phyloP scores from a whole-genome alignment of 164 flowering plant genomes.

The Taxillus chinensis region DNA sequence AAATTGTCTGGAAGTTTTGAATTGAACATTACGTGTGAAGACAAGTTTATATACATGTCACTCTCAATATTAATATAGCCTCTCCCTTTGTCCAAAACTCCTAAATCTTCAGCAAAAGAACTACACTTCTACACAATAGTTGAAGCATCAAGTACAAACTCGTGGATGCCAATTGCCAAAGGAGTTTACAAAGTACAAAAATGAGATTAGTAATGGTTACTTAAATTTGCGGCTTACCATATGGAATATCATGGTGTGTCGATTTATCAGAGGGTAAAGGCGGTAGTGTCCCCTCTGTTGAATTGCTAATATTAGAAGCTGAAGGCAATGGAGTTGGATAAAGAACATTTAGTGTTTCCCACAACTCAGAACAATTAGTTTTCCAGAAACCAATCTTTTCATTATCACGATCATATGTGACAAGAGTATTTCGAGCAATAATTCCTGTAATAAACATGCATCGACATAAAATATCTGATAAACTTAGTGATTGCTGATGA shows the following conservation, averaged over 20 bases:
- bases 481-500: too few relatives aligned
- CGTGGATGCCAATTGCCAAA: too few relatives aligned
- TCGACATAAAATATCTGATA: not conserved
- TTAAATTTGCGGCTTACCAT: not conserved
- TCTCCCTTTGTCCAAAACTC: too few relatives aligned
- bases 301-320: conserved; percentile 10
- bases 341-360: conserved; percentile 54
- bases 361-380: conserved; percentile 90
- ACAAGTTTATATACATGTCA: too few relatives aligned
- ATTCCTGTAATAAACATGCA: conserved; percentile 41
- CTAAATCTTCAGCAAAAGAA: too few relatives aligned
- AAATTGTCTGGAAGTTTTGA: too few relatives aligned
- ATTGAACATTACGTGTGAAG: too few relatives aligned
- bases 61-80: too few relatives aligned
- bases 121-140: too few relatives aligned
- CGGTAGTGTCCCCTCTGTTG: conserved; percentile 13
- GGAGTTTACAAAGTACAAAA: not conserved
- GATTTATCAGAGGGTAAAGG: conserved; percentile 25
- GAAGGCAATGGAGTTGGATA: conserved; percentile 33
- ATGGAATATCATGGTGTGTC: conserved; percentile 22
- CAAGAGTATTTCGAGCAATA: conserved; percentile 90
- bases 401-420: conserved; percentile 83
- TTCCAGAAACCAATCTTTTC: conserved; percentile 86
- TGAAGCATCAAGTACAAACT: too few relatives aligned
- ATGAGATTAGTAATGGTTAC: not conserved